Conservation (phyloP, 2,329 filamentous ascomycete species). For the Gaeumannomyces sp. region DNA sequence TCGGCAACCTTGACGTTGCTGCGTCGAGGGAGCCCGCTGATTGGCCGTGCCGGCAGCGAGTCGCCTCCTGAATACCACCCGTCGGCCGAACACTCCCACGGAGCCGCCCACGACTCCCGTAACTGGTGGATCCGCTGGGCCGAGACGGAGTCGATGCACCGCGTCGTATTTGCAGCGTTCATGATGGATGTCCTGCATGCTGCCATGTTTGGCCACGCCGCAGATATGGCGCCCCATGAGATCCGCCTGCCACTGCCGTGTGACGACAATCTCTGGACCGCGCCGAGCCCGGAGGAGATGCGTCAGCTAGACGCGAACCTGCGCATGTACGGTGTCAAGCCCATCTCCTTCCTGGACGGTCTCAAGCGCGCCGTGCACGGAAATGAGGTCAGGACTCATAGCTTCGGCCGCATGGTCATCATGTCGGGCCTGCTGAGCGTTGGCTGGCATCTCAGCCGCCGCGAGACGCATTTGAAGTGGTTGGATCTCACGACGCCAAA, state of each 20-base stretch:
- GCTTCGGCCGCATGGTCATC: constrained; percentile 82
- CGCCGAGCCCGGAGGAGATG: constrained; percentile 69
- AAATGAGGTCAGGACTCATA: constrained; percentile 74
- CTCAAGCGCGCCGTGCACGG: constrained; percentile 79
- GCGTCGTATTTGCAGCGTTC: constrained; percentile 84
- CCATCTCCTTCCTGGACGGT: constrained; percentile 75
- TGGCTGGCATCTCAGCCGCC: constrained; percentile 84
- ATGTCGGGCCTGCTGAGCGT: constrained; percentile 89
- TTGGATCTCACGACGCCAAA: constrained; percentile 60
- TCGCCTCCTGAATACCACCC: constrained; percentile 59
- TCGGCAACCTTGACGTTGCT: constrained; percentile 79
- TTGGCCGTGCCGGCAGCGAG: constrained; percentile 72
- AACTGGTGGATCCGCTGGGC: constrained; percentile 84
- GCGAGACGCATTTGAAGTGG: constrained; percentile 78
- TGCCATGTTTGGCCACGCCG: constrained; percentile 86
- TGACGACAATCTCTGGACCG: constrained; percentile 81
- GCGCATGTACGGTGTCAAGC: constrained; percentile 71
- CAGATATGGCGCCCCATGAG: constrained; percentile 87
- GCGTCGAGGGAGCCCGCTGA: constrained; percentile 77
- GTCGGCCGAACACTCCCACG: constrained; percentile 29
- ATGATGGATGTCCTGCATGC: constrained; percentile 85
- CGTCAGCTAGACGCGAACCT: constrained; percentile 70
- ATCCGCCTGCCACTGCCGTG: constrained; percentile 81
- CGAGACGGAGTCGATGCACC: constrained; percentile 76
- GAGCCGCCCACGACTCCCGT: constrained; percentile 31